These are phyloP conservation scores for Taxawa tesnikishii DNA, from an alignment of 2,329 filamentous ascomycete genomes.

Conservation along the genomic window DNA sequence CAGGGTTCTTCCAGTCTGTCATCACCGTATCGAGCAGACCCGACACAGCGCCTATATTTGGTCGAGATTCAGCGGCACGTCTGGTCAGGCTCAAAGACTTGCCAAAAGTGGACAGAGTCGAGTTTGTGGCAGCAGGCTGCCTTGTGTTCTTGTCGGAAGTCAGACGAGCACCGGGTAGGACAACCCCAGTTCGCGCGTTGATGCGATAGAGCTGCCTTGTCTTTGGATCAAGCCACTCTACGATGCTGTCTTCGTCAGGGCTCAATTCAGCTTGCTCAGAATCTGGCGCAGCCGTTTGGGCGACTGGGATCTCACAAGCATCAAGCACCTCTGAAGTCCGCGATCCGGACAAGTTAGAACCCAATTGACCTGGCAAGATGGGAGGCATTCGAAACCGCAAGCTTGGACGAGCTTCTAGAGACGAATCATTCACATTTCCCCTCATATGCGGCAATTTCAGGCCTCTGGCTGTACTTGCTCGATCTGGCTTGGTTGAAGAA, in stretches of 20 bases:
- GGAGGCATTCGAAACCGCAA: no score
- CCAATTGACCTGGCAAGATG: no score
- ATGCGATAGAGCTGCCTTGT: constrained; percentile 41
- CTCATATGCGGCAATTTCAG: no score
- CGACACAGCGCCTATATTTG: neutral
- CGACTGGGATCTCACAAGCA: no score
- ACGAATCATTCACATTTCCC: no score
- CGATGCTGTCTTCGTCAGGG: constrained; percentile 19
- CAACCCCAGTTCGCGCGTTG: constrained; percentile 44
- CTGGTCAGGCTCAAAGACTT: constrained; percentile 21
- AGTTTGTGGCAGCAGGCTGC: constrained; percentile 13
- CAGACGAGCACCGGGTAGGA: constrained; percentile 9
- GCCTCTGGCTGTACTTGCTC: no score
- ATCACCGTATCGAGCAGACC: constrained; percentile 51
- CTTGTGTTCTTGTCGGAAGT: constrained; percentile 2
- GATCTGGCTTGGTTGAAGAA: no score
- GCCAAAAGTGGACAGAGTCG: constrained; percentile 13
- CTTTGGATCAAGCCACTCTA: constrained; percentile 50
- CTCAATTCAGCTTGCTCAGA: no score
- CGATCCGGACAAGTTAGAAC: no score
- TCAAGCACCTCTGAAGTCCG: no score
- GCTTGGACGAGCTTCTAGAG: no score
- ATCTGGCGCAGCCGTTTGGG: no score
- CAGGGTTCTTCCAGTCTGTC: constrained; percentile 60
- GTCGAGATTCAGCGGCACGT: constrained; percentile 2